phyloP scores from a whole-genome alignment of 2,329 filamentous ascomycete species.

The Ophiobolus disseminans region DNA sequence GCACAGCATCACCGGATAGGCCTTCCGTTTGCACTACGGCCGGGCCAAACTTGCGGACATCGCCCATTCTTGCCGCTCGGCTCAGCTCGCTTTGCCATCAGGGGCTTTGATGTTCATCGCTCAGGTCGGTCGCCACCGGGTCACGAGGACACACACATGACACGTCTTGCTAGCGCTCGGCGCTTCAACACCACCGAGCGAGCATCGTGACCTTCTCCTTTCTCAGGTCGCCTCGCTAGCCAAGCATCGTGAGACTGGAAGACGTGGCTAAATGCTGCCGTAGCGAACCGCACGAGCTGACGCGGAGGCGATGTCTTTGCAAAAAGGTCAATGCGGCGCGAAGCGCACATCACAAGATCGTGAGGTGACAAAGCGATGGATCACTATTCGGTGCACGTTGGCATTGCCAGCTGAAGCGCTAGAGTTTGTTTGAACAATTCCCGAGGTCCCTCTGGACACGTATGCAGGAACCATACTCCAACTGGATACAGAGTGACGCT shows the following conservation, averaged over 20 bases:
- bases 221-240: slow-evolving; percentile 22
- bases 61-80: slow-evolving; percentile 23
- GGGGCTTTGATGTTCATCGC: slow-evolving; percentile 17
- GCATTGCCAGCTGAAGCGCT: neutral
- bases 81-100: slow-evolving; percentile 24
- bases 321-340: slow-evolving; percentile 8
- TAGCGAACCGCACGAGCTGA: slow-evolving; percentile 11
- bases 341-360: slow-evolving; percentile 10
- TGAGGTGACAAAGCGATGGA: neutral
- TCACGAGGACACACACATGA: slow-evolving; percentile 37
- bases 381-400: neutral
- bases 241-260: slow-evolving; percentile 20
- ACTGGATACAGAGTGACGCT: no score
- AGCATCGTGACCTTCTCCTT: slow-evolving; percentile 43
- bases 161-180: slow-evolving; percentile 30
- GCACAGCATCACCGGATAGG: slow-evolving; percentile 15
- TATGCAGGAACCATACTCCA: no score
- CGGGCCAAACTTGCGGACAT: slow-evolving; percentile 14
- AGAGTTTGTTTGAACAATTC: no score
- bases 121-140: slow-evolving; percentile 15
- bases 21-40: slow-evolving; percentile 23
- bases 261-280: slow-evolving; percentile 8
- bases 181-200: slow-evolving; percentile 36
- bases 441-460: neutral
- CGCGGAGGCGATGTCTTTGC: slow-evolving; percentile 5